Conservation (phyloP, 2,329 filamentous ascomycete species). For the Nemania sp. region DNA sequence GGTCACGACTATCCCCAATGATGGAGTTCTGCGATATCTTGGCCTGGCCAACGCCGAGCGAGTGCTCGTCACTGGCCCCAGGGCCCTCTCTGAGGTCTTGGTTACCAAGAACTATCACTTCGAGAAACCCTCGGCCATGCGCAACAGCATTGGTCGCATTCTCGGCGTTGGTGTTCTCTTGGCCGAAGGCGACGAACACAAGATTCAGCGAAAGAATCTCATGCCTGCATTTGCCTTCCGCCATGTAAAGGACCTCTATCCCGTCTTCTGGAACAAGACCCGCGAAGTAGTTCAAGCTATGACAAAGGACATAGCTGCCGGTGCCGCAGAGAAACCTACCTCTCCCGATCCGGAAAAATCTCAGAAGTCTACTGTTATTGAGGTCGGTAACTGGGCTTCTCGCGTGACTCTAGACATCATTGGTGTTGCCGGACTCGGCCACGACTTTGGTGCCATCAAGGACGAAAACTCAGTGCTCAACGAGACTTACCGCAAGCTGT, state of each 20-base stretch:
- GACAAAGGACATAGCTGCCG: constrained; percentile 50
- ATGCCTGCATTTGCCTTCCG: constrained; percentile 84
- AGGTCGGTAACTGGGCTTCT: constrained; percentile 65
- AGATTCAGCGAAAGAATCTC: constrained; percentile 75
- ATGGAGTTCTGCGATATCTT: constrained; percentile 70
- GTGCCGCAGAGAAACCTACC: constrained; percentile 33
- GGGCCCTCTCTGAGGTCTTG: constrained; percentile 70
- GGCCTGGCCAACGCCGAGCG: constrained; percentile 43
- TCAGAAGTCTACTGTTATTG: constrained; percentile 50
- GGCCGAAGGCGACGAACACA: constrained; percentile 90
- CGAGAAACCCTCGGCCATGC: constrained; percentile 60
- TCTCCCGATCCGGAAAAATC: constrained; percentile 38
- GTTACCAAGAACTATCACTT: constrained; percentile 72
- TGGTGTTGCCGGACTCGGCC: constrained; percentile 70
- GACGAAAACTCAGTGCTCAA: constrained; percentile 64
- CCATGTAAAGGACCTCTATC: constrained; percentile 82
- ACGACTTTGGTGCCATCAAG: constrained; percentile 68
- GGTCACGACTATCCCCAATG: constrained; percentile 64
- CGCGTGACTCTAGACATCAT: constrained; percentile 76
- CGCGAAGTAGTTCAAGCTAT: constrained; percentile 68
- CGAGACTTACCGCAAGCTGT: constrained; percentile 58
- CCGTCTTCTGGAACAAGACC: constrained; percentile 80
- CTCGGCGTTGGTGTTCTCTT: constrained; percentile 74
- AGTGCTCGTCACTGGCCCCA: constrained; percentile 56
- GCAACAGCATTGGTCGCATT: constrained; percentile 61